phyloP scores from a whole-genome alignment of 805 yeast genomes.

The Candida caryicola region DNA sequence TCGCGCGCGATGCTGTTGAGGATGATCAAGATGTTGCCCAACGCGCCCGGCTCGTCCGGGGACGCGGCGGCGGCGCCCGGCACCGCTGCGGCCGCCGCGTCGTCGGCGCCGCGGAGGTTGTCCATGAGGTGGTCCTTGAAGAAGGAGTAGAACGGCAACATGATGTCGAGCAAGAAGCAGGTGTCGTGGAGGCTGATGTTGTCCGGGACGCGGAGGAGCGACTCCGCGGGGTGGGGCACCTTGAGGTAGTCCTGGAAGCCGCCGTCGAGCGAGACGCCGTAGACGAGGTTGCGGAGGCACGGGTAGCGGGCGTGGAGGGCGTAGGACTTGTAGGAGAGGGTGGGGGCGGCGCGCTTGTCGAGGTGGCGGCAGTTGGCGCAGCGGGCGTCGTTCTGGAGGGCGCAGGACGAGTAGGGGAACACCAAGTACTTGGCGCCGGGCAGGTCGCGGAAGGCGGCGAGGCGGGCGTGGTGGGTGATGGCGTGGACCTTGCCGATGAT shows the following conservation, averaged over 20 bases:
- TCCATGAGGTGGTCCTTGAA: constrained; percentile 17
- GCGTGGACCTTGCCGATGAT: constrained; percentile 29
- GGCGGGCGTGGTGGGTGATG: constrained; percentile 4
- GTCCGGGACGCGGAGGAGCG: constrained; percentile 27
- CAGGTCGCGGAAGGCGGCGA: constrained; percentile 2
- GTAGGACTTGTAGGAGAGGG: constrained; percentile 8
- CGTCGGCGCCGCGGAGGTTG: neutral
- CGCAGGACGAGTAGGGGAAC: constrained; percentile 35
- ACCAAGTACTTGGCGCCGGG: constrained; percentile 23
- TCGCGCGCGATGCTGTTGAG: constrained; percentile 28
- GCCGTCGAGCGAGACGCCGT: constrained; percentile 37
- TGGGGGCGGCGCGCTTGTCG: neutral
- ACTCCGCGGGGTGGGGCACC: constrained; percentile 22
- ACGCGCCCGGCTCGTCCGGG: neutral
- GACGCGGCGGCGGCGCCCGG: constrained; percentile 3
- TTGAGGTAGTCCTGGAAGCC: constrained; percentile 39
- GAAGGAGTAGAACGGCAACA: constrained; percentile 34
- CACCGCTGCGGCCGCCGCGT: neutral
- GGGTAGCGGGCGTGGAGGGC: constrained; percentile 14
- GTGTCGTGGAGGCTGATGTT: constrained; percentile 36
- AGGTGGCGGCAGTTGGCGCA: constrained; percentile 20
- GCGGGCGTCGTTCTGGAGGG: constrained; percentile 17
- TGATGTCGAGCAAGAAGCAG: constrained; percentile 31
- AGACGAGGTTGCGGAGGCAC: constrained; percentile 23
- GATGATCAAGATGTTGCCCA: constrained; percentile 23